Base-by-base conservation (phyloP, 495 filamentous ascomycete species). In the Letharia lupina region DNA sequence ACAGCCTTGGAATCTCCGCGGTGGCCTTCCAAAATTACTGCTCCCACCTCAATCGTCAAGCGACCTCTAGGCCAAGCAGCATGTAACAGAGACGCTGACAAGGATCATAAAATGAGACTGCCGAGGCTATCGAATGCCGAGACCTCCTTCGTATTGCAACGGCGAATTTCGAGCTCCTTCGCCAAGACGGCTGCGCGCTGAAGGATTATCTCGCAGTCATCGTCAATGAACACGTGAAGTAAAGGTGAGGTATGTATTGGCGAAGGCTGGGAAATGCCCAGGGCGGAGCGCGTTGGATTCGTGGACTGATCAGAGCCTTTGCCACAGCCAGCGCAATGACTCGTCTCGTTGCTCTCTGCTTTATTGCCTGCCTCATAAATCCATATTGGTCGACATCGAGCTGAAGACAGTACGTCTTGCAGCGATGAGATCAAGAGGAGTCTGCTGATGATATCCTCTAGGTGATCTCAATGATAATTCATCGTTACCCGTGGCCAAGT, bases 111-210 rank as follows among this genome's bases (percentile, higher is more conserved):
- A 18, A 33, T 5, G 28, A 35, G 54, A 37, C 54, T 20, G 33
- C 54, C 54, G 54, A 57, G 54, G 54, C 15, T 20, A 35, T 57
- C 54, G 33, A 57, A 37, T 57, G 54, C 54, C 54, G 54, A 57
- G 33, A 37, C 16, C 54, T 33, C 33, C 31, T 35, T 56, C 33
- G 54, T n/a, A 35, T 20, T 57, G 33, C 31, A 37, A 37, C 3
- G 11, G 20, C 54, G 33, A 37, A 37, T n/a, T 57, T 57, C 33
- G 33, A 57, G 28, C 33, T 57, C 33, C 33, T 57, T 37, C 16
- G 54, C 33, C 54, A 57, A 57, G 54, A 57, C 54, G 33, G 54
- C 54, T 57, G 31, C 54, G 15, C 33, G 33, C 54, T 57, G 54
- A 57, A 37, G 15, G 33, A 37, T 35, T 10, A 10, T n/a, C n/a